Evolutionary conservation across 2,329 filamentous ascomycete genomes (phyloP), one percentile per base, ranked within the genome.

Genomic region (Juglanconis sp.): DNA sequence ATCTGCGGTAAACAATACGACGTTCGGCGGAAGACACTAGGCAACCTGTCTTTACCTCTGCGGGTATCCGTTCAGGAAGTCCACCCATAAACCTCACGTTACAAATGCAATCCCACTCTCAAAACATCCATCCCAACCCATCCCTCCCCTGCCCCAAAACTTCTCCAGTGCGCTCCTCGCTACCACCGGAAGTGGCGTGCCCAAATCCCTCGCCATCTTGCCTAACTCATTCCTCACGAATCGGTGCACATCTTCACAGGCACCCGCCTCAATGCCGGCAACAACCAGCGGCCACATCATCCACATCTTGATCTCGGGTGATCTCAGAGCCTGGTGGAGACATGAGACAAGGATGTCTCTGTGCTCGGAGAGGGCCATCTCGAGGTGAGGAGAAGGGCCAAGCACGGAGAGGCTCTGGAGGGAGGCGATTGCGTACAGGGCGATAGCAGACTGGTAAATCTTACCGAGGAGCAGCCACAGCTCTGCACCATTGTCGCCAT

Each of bases 71-170:
- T 42, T 24, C 17, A 24, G 1, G 17, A 24, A 24, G 17, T 24
- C 17, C 17, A 24, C 17, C 17, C 38, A 15, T 42, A 17, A 7
- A n/a, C 13, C 13, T 55, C 42, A 55, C 9, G 56, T 61, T 10
- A 65, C 60, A 53, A 74, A 70, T 3, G 65, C 65, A 51, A 73
- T 73, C 32, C 70, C 68, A 49, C 61, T 65, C 50, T 75, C 72
- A 52, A 76, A 77, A 62, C 75, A 77, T 40, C 61, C 65, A 66
- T 77, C 74, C 74, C 75, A 77, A 3, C 56, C 15, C 3, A 63
- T 69, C 55, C 66, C 50, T 0, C 69, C 68, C 0, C 70, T 72
- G 3, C 63, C 63, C 75, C 74, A 76, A 49, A 73, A 77, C 17
- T 32, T 65, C 56, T 74, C 67, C 1, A 77, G 65, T 1, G 73